Evolutionary conservation across 257 asterid genomes (phyloP).

Genomic region (Solanum chiquidenum): DNA sequence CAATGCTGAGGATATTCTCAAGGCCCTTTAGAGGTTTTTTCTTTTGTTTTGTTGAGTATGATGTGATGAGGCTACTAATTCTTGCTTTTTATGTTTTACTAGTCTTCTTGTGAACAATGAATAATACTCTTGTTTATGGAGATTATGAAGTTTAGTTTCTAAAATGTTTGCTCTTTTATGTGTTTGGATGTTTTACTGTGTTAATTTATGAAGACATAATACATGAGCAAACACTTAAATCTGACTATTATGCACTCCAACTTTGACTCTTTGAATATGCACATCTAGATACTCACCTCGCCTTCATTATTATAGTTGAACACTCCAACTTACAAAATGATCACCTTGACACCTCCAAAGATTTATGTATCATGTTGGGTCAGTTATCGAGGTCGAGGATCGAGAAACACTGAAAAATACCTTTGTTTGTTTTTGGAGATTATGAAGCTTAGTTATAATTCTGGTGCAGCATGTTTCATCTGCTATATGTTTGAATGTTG

Average conservation of each 20-base stretch:
- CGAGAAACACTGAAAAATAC: background rate
- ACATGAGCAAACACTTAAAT: no score
- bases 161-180: background rate
- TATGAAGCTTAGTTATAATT: background rate
- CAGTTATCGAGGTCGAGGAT: no score
- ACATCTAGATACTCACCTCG: no score
- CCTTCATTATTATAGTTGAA: no score
- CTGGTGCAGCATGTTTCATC: background rate
- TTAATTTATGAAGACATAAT: background rate
- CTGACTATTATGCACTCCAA: no score
- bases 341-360: no score
- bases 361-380: no score
- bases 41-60: background rate
- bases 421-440: background rate
- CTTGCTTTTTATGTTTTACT: no score
- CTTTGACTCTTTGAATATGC: no score
- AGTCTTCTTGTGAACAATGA: background rate
- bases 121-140: background rate
- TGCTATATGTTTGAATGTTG: background rate
- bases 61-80: background rate
- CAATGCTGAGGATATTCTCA: constrained; percentile 89
- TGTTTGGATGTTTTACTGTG: background rate
- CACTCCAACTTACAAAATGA: no score
- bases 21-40: constrained; percentile 17
- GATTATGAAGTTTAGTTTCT: background rate